These are phyloP conservation scores for Aegilops bicornis DNA, from an alignment of 176 grass and related monocot species.

Conservation along the genomic window DNA sequence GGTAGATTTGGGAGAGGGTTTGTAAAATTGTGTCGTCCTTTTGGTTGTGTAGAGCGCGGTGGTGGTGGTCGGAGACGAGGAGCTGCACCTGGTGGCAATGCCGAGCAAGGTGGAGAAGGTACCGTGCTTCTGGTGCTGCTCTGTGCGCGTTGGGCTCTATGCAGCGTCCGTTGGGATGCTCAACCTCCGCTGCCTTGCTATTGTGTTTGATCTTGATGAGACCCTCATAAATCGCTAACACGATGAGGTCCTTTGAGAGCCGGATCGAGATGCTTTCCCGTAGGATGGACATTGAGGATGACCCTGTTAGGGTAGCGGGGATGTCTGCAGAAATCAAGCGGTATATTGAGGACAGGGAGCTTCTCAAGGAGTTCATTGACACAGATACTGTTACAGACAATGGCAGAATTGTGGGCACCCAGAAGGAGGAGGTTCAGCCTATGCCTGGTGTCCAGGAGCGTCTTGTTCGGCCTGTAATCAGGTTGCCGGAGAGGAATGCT, in stretches of 20 bases:
- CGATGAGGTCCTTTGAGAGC: constrained; percentile 90
- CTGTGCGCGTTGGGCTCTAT: constrained; percentile 68
- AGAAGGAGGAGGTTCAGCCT: constrained; percentile 67
- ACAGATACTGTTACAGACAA: constrained; percentile 63
- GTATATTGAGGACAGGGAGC: constrained; percentile 78
- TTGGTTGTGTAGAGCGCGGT: constrained; percentile 72
- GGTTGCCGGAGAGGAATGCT: constrained; percentile 75
- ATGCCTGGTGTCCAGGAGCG: constrained; percentile 47
- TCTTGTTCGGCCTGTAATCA: constrained; percentile 72
- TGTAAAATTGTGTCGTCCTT: not conserved
- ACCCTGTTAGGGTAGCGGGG: constrained; percentile 66
- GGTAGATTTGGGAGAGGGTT: not conserved
- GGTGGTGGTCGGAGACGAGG: constrained; percentile 72
- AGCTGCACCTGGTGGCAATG: constrained; percentile 95
- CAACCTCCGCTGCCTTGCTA: constrained; percentile 78
- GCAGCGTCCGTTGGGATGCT: constrained; percentile 75
- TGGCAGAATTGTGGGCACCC: constrained; percentile 51
- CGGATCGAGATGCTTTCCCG: constrained; percentile 66
- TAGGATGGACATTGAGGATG: constrained; percentile 72
- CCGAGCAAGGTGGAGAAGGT: constrained; percentile 70
- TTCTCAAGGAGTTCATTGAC: constrained; percentile 88
- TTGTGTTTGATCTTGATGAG: constrained; percentile 97
- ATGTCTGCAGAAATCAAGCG: constrained; percentile 97
- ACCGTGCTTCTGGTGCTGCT: constrained; percentile 94
- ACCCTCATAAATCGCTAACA: constrained; percentile 98